Evolutionary conservation across 768 basidiomycete genomes (phyloP), one percentile per base, ranked within the genome.

Genomic region (Boletus vinaceobasis): DNA sequence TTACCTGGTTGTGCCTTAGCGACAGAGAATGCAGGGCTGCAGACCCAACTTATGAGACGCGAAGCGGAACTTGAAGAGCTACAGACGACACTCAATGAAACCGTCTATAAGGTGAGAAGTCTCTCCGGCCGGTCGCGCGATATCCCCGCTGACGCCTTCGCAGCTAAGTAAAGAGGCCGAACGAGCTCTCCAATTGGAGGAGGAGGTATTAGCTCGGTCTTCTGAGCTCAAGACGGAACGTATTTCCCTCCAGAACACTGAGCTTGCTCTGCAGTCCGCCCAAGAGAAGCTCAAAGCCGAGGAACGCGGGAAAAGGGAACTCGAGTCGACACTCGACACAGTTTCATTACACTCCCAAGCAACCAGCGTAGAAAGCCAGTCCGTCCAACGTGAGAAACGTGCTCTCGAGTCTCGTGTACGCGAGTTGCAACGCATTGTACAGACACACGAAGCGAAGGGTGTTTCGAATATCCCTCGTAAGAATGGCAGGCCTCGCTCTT

Each of bases 101-200:
- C 72, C 2, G 53, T 76, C 40, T 56, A 67, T 21, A 77, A 77
- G 72, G 75, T 76, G 8, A 36, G 42, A 38, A 15, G 48, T 21
- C 26, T 56, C 37, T n/a, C 21, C 8, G 3, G n/a, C 50, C 36
- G 23, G 23, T 52, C 35, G 29, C 48, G 48, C 39, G 38, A 49
- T 43, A 32, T 29, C 27, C 11, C 31, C 5, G 26, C 45, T 61
- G 50, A 65, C 43, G 47, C 50, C 37, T 43, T 51, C 50, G 45
- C 56, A 88, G 87, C 72, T 88, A 47, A 76, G 76, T 42, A 66
- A 69, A 51, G 86, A 88, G 71, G 75, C 81, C 6, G 74, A 79
- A 56, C 82, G 82, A 29, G 79, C 75, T 15, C 65, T 86, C 42
- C 71, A 74, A 48, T 75, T 88, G 23, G 85, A 88, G 62, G 65